These are phyloP conservation scores for Heliocybe sulcata DNA, from an alignment of 1,284 basidiomycete species.

Conservation along the genomic window DNA sequence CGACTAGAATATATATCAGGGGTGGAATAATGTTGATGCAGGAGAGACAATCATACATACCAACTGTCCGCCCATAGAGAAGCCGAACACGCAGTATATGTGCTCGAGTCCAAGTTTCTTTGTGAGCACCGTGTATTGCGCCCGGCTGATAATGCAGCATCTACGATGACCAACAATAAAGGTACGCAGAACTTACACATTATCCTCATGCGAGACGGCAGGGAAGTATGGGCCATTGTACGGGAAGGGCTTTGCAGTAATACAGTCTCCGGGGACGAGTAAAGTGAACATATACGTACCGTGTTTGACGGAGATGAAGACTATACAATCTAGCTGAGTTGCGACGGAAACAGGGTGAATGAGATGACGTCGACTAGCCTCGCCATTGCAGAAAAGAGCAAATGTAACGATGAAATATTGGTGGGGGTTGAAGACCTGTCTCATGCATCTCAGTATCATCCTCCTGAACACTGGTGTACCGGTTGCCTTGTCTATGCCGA, in stretches of 20 bases:
- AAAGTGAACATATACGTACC: conserved; percentile 18
- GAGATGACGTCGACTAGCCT: conserved; percentile 28
- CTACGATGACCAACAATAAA: not conserved
- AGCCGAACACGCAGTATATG: conserved; percentile 44
- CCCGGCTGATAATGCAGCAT: conserved; percentile 28
- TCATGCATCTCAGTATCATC: too few relatives aligned
- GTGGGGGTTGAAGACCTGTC: conserved; percentile 39
- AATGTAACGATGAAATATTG: conserved; percentile 51
- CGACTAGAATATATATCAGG: conserved; percentile 27
- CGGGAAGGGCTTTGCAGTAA: conserved; percentile 17
- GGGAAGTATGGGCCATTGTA: conserved; percentile 27
- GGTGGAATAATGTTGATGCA: not conserved
- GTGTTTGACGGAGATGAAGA: conserved; percentile 61
- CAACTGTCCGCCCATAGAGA: conserved; percentile 60
- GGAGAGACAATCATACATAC: conserved; percentile 15
- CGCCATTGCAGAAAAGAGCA: conserved; percentile 51
- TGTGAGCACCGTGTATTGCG: conserved; percentile 47
- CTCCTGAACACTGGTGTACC: not conserved
- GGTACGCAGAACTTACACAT: conserved; percentile 5
- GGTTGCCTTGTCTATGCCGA: conserved; percentile 41
- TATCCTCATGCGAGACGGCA: conserved; percentile 22
- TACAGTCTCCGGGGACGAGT: conserved; percentile 2
- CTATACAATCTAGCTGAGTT: conserved; percentile 14
- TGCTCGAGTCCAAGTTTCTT: conserved; percentile 40
- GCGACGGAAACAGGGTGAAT: not conserved